Base-by-base conservation (phyloP, 1,284 basidiomycete species). In the Agroathelia rolfsii region DNA sequence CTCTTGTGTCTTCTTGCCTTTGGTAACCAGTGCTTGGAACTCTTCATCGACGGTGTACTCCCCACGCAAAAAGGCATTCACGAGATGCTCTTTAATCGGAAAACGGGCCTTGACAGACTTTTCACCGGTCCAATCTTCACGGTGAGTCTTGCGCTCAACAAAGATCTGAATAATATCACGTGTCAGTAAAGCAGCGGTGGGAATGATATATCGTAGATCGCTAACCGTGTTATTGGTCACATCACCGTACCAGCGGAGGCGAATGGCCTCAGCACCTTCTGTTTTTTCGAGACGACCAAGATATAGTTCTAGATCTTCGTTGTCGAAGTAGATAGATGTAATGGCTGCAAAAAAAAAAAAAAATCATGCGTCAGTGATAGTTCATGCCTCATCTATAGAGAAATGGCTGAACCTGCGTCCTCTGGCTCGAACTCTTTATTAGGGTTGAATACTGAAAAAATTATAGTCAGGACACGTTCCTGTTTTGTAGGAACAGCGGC, bases 121-220 rank as follows among this genome's bases (percentile, higher is more conserved):
- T 59, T 98, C 94, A 20, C 94, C 94, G 0, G 95, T 98, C 94
- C 95, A 98, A 56, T 98, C 94, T 60, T 98, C 94, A 33, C 93
- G 75, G 53, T 98, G 94, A 0, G 95, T 98, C 62, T 98, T 98
- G 39, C 95, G 87, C 66, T 98, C 94, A 27, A 98, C 90, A 49
- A 96, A 98, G 41, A 98, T 93, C 79, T 89, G 49, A 26, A 15
- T 23, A 10, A 35, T 8, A 13, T 19, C 18, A 39, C 2, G 35
- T 33, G 22, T 2, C 29, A 28, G 9, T 27, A 32, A 3, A 26
- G 14, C 2, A 6, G 24, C n/a, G n/a, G 37, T 28, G 10, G n/a
- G 17, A 19, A 10, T 3, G 29, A 24, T 26, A 20, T 30, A n/a
- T n/a, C n/a, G 27, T 23, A 13, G 23, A 27, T n/a, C 6, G 56